Base-by-base conservation (phyloP, 345 rosid genomes). In the Sonneratia caseolaris region DNA sequence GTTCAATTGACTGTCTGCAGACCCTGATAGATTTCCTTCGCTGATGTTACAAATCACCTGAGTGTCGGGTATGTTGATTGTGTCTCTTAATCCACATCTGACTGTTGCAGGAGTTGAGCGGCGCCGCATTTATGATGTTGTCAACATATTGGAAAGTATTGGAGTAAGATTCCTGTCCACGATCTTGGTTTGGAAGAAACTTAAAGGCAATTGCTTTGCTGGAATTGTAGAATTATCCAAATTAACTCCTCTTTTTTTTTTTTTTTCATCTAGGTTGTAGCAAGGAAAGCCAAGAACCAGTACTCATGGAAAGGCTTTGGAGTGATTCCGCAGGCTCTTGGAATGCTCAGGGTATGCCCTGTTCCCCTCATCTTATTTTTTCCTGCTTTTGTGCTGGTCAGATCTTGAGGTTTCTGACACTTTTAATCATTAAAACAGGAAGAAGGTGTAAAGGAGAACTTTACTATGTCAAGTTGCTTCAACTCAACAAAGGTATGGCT, bases 61-160 rank as follows among this genome's bases (percentile, higher is more conserved):
- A 37, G 18, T 36, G 11, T 16, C 68, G 4, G 66, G 38, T 32
- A 32, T 24, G 3, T 35, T 24, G 3, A n/a, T 22, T n/a, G 4
- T 9, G 32, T 62, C 38, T 62, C 38, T n/a, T 62, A 36, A 53
- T 2, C 11, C 19, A 27, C 18, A 24, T 72, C 13, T 32, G 9
- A 32, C 51, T 21, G 55, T 79, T 77, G 42, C 79, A 90, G 93
- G 91, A 71, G 93, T 89, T 48, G 96, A 88, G 74, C 84, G 96
- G 36, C 84, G 96, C 53, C 83, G 97, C 22, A 89, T 91, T 15
- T 91, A 88, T 22, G 97, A 89, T 70, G 93, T 91, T 47, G 96
- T 91, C 70, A 89, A 91, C 57, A 88, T 89, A 73, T 37, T 91
- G 83, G 97, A 91, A 81, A 85, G 89, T 66, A 78, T 89, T 62